Conservation (phyloP, 768 basidiomycete genomes). For the Mycena maculata region DNA sequence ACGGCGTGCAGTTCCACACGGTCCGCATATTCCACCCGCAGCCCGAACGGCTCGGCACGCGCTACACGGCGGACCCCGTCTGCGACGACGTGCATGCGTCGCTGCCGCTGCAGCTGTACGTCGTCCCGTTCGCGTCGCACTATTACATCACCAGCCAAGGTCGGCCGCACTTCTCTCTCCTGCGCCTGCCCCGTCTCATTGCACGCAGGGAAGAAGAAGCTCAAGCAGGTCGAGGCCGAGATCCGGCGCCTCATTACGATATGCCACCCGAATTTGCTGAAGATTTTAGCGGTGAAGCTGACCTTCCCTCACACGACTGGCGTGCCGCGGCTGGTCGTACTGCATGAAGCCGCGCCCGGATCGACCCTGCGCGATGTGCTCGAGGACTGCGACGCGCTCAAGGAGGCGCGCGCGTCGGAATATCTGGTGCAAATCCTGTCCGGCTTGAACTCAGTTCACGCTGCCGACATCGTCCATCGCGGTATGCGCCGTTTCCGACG, state of each 20-base stretch:
- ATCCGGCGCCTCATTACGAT: slow-evolving; percentile 69
- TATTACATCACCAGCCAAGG: slow-evolving; percentile 62
- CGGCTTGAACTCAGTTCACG: slow-evolving; percentile 76
- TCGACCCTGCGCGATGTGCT: slow-evolving; percentile 78
- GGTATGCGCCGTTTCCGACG: slow-evolving; percentile 50
- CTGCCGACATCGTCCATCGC: slow-evolving; percentile 75
- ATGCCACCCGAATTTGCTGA: slow-evolving; percentile 74
- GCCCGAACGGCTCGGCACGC: slow-evolving; percentile 73
- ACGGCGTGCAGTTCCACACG: slow-evolving; percentile 67
- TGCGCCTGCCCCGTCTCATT: not conserved
- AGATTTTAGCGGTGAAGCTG: slow-evolving; percentile 75
- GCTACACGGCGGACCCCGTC: slow-evolving; percentile 81
- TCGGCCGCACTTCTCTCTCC: not conserved
- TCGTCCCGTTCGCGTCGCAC: slow-evolving; percentile 71
- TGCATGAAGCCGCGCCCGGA: slow-evolving; percentile 78
- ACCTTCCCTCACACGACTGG: slow-evolving; percentile 60
- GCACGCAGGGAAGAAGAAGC: slow-evolving; percentile 68
- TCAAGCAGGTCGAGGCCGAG: slow-evolving; percentile 73
- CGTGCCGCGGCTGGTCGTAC: slow-evolving; percentile 68
- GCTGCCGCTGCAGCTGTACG: slow-evolving; percentile 74
- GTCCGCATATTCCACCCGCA: slow-evolving; percentile 81
- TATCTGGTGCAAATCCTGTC: slow-evolving; percentile 80
- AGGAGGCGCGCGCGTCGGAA: slow-evolving; percentile 77
- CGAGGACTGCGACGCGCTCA: slow-evolving; percentile 80
- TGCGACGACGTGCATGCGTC: slow-evolving; percentile 69